Evolutionary conservation across 2,329 filamentous ascomycete species (phyloP).

Genomic region (Lojkania enalia): DNA sequence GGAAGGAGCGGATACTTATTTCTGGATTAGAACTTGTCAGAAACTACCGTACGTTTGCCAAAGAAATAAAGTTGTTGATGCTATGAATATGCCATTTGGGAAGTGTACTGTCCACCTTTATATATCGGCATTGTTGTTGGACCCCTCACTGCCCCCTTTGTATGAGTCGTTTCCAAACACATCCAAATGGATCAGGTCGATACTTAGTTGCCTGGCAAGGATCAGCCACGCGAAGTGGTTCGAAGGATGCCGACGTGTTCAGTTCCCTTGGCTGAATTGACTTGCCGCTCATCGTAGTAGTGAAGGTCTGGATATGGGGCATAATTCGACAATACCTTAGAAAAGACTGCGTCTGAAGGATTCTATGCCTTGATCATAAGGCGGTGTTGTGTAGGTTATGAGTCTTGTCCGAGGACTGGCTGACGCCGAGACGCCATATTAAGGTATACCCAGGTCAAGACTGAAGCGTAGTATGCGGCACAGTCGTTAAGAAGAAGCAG

Average conservation of each 20-base stretch:
- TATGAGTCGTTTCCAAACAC: constrained; percentile 1
- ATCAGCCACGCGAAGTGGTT: not conserved
- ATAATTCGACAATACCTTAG: not conserved
- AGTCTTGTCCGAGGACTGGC: not conserved
- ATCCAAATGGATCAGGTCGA: not conserved
- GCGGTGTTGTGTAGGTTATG: constrained; percentile 1
- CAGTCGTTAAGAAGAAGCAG: too few species aligned
- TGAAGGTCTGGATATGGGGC: not conserved
- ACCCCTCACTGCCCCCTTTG: constrained; percentile 10
- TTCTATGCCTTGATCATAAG: not conserved
- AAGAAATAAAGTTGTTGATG: too few species aligned
- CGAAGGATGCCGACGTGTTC: not conserved
- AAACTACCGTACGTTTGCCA: too few species aligned
- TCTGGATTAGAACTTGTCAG: too few species aligned
- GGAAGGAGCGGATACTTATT: too few species aligned
- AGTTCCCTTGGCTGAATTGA: not conserved
- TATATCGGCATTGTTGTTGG: constrained; percentile 7
- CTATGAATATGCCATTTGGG: too few species aligned
- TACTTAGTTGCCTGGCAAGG: not conserved
- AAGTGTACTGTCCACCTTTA: constrained; percentile 8
- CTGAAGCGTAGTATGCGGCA: too few species aligned
- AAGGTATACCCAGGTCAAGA: too few species aligned
- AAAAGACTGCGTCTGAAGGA: constrained; percentile 4
- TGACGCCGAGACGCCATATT: not conserved
- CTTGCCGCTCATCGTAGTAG: not conserved